A percentile compares a stretch with the other conserved stretches of the same genome.
phyloP scores from a whole-genome alignment of 768 basidiomycete genomes.

The Agaricus subrufescens region DNA sequence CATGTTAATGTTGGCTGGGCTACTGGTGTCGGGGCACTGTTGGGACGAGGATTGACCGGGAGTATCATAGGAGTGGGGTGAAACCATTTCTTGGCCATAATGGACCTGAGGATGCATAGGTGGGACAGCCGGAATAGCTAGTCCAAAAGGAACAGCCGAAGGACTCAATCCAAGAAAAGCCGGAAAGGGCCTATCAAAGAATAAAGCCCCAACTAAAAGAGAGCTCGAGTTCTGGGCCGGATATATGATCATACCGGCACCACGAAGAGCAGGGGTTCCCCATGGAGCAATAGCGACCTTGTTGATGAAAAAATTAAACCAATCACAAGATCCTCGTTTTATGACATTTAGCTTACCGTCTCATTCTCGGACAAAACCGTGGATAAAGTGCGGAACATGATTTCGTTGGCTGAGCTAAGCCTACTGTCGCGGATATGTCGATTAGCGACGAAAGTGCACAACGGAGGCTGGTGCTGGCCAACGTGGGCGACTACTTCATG shows the following conservation, averaged over 20 bases:
- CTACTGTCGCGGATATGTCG: conserved; percentile 43
- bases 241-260: conserved; percentile 49
- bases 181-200: conserved; percentile 44
- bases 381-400: conserved; percentile 51
- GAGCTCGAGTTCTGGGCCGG: conserved; percentile 48
- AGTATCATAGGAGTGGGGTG: conserved; percentile 27
- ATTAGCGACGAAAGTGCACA: conserved; percentile 64
- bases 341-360: conserved; percentile 34
- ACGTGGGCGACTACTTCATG: conserved; percentile 50
- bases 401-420: conserved; percentile 44
- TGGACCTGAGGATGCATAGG: conserved; percentile 24
- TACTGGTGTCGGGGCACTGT: conserved; percentile 29
- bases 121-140: conserved; percentile 23
- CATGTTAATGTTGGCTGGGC: conserved; percentile 25
- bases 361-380: conserved; percentile 46
- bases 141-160: conserved; percentile 22
- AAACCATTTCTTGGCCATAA: conserved; percentile 24
- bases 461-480: conserved; percentile 38
- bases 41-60: conserved; percentile 30
- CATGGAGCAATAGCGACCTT: conserved; percentile 52
- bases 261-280: conserved; percentile 39
- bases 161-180: conserved; percentile 28
- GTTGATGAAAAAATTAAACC: not conserved
- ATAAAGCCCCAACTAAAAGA: conserved; percentile 47
- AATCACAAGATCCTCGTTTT: not conserved